Base-by-base conservation (phyloP, 225 moss, liverwort and hornwort species). In the Neckera pumila region DNA sequence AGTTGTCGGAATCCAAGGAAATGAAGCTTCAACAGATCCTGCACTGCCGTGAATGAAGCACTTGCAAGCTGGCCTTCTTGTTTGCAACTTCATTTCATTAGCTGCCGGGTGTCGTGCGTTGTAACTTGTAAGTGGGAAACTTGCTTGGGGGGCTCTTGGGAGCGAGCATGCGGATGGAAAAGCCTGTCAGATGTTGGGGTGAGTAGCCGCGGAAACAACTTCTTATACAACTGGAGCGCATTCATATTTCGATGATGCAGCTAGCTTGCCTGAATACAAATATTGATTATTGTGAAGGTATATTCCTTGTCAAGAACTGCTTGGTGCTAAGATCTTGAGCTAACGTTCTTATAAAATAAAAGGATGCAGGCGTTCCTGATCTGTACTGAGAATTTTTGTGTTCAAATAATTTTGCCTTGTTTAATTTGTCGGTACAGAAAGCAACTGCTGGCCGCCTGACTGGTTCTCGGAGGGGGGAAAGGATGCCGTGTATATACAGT, bases 141-240 rank as follows among this genome's bases (percentile, higher is more conserved):
- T 73, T 25, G 12, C 84, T 65, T 26, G 43, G 28, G 43, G 61
- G 86, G 57, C 82, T 86, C 89, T 91, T 90, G 89, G 91, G 85
- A 90, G 93, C 78, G 93, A 91, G 93, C 93, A 91, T 93, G 93
- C 90, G 93, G 90, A 76, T 90, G 91, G 93, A 91, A 91, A 90
- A 93, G 87, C 90, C 77, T 87, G 93, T 91, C 93, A 87, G 33
- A 79, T 63, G 89, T 69, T 91, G 34, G 91, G 90, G 89, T 89
- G 82, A 91, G 93, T 91, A 89, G 85, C 93, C 91, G 42, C 62
- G 14, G 66, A 90, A 90, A 85, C 91, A 84, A 19, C 90, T 93
- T 89, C 85, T 89, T 87, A 91, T 93, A 93, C 91, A 80, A 93
- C 90, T 61, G 83, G 16, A 75, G n/a, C 81, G 30, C 93, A 47